Evolutionary conservation across 1,284 basidiomycete species (phyloP).

Genomic region (Cerioporus squamosus): DNA sequence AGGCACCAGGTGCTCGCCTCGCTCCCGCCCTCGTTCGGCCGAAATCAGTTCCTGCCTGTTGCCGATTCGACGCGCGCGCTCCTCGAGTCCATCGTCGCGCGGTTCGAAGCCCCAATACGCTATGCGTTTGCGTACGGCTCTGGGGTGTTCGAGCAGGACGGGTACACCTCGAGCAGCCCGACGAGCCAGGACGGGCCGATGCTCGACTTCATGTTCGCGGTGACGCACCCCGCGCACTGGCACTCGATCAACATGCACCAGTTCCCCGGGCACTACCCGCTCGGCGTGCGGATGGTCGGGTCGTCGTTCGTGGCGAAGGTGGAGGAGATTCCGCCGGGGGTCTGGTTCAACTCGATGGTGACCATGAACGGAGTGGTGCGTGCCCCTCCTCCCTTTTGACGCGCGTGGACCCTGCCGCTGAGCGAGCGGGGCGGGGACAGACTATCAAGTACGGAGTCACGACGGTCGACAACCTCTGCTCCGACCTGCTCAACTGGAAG

Average conservation of each 20-base stretch:
- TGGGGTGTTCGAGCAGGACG: slow-evolving; percentile 89
- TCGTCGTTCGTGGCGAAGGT: slow-evolving; percentile 77
- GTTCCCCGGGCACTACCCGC: slow-evolving; percentile 88
- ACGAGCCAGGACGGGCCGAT: slow-evolving; percentile 61
- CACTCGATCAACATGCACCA: slow-evolving; percentile 95
- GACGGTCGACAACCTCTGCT: slow-evolving; percentile 86
- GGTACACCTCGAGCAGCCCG: slow-evolving; percentile 49
- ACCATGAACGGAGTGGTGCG: slow-evolving; percentile 84
- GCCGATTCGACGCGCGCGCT: slow-evolving; percentile 76
- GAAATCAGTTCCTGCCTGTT: slow-evolving; percentile 80
- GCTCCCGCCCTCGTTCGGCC: slow-evolving; percentile 76
- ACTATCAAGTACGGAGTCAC: slow-evolving; percentile 98
- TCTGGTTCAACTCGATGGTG: slow-evolving; percentile 96
- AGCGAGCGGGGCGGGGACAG: slow-evolving; percentile 44
- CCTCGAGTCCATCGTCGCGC: slow-evolving; percentile 74
- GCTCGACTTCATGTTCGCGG: slow-evolving; percentile 96
- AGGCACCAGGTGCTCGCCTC: slow-evolving; percentile 49
- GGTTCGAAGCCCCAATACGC: slow-evolving; percentile 85
- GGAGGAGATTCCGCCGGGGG: slow-evolving; percentile 83
- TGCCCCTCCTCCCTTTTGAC: slow-evolving; percentile 29
- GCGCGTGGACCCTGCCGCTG: background rate
- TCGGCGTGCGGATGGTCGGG: slow-evolving; percentile 83
- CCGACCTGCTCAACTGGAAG: slow-evolving; percentile 92
- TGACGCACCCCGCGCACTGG: slow-evolving; percentile 90
- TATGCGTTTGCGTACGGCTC: slow-evolving; percentile 97